phyloP scores from a whole-genome alignment of 495 filamentous ascomycete species.

The Annulohypoxylon moriforme region DNA sequence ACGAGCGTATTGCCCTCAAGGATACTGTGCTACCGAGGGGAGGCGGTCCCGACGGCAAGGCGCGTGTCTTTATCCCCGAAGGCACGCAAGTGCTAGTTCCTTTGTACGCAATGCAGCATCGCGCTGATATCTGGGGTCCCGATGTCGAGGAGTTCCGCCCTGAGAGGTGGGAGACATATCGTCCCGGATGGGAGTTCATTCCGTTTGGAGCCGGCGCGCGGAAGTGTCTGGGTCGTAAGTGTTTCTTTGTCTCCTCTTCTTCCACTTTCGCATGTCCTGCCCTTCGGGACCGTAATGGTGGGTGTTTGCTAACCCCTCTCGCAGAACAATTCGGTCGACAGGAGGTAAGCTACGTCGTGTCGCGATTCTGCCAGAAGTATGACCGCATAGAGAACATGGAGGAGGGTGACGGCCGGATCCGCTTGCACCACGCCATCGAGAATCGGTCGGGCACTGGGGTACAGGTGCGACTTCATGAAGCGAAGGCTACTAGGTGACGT shows the following conservation, averaged over 20 bases:
- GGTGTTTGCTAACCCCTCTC: slow-evolving; percentile 13
- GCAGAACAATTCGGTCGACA: slow-evolving; percentile 59
- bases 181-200: slow-evolving; percentile 55
- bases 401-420: slow-evolving; percentile 46
- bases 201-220: slow-evolving; percentile 38
- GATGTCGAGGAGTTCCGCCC: slow-evolving; percentile 47
- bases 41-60: slow-evolving; percentile 49
- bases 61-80: slow-evolving; percentile 44
- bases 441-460: slow-evolving; percentile 61
- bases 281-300: neutral
- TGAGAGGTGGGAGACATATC: slow-evolving; percentile 48
- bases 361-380: slow-evolving; percentile 59
- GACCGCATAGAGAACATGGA: slow-evolving; percentile 55
- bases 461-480: slow-evolving; percentile 52
- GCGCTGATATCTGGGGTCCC: slow-evolving; percentile 54
- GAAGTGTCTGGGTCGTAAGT: slow-evolving; percentile 48
- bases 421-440: slow-evolving; percentile 60
- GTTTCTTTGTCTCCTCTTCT: neutral
- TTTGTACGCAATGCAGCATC: slow-evolving; percentile 50
- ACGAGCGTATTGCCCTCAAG: slow-evolving; percentile 55
- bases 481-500: slow-evolving; percentile 12
- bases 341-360: slow-evolving; percentile 56
- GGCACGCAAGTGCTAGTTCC: slow-evolving; percentile 52
- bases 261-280: neutral
- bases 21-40: slow-evolving; percentile 63